Base-by-base conservation (phyloP, 139 green algal species). In the Chlorella sp. region DNA sequence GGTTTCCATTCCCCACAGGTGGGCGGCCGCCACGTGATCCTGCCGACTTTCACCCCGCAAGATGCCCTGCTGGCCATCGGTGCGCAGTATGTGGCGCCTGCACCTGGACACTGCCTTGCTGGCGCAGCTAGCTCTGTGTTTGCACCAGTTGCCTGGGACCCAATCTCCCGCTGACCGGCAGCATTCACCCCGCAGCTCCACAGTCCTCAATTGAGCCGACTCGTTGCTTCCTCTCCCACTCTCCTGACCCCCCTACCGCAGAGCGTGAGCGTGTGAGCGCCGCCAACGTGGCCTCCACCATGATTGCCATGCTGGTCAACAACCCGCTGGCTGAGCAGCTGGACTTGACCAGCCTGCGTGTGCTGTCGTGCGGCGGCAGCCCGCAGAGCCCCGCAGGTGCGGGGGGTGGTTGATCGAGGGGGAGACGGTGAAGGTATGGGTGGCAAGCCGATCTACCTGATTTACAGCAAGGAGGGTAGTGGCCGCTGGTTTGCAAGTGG, bases 231-330 rank as follows among this genome's bases (percentile, higher is more conserved):
- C 69, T 9, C 69, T 5, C 69, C 22, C 34, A 5, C 40, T 19
- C 69, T 34, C 69, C 40, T 19, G 17, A 9, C 26, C 17, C 38
- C 69, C 6, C 2, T 4, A 30, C 28, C 85, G 43, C 90, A 95
- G 95, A 98, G 90, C 91, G 90, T 14, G 94, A 98, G 91, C 84
- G 95, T 34, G 83, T 98, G 8, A 93, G 86, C 26, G 87, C 88
- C 75, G 92, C 85, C 87, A 98, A 98, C 80, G 65, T 98, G 8
- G 96, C 95, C 24, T 95, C 92, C 64, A 97, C 96, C 58, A 98
- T 98, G 95, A 82, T 96, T 38, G 90, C 95, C n/a, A 90, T 98
- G 80, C 87, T 98, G 85, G 89, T 93, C 28, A 92, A 86, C 82
- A 96, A 95, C 86, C 94, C 95, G 1, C 68, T 93, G 51, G 82